Percentiles rank a stretch among this genome's conserved stretches.
Conservation (phyloP, 768 basidiomycete species). For the Kondoa malvinella region DNA sequence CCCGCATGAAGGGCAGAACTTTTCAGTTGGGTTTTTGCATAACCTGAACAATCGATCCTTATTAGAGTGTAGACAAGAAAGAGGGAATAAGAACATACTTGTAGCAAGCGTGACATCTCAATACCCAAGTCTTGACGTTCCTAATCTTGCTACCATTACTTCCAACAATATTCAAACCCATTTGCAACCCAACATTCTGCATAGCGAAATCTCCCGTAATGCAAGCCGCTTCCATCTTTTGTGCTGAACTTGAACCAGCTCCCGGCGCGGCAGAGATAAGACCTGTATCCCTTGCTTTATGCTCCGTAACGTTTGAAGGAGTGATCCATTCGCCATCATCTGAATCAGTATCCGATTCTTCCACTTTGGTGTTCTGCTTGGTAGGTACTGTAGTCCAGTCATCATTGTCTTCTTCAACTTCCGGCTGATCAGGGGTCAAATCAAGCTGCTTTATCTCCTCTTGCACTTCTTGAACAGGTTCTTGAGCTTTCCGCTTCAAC, state of each 20-base stretch:
- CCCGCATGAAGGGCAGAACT: slow-evolving; percentile 95
- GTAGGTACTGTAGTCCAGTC: slow-evolving; percentile 4
- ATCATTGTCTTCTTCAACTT: slow-evolving; percentile 17
- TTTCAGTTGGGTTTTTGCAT: slow-evolving; percentile 83
- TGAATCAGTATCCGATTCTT: slow-evolving; percentile 23
- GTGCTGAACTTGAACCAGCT: slow-evolving; percentile 10
- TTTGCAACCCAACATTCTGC: slow-evolving; percentile 91
- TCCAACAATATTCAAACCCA: slow-evolving; percentile 76
- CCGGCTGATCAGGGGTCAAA: neutral
- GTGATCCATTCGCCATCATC: slow-evolving; percentile 60
- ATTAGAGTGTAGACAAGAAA: neutral
- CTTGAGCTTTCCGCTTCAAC: slow-evolving; percentile 1
- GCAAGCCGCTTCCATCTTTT: slow-evolving; percentile 51
- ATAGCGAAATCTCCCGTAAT: slow-evolving; percentile 99
- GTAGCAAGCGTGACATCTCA: slow-evolving; percentile 96
- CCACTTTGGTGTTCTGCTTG: slow-evolving; percentile 26
- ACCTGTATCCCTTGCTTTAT: slow-evolving; percentile 74
- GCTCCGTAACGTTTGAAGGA: slow-evolving; percentile 59
- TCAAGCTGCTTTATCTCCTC: slow-evolving; percentile 6
- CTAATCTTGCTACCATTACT: slow-evolving; percentile 78
- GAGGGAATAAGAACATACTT: slow-evolving; percentile 49
- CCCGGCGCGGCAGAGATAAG: slow-evolving; percentile 45
- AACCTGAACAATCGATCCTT: slow-evolving; percentile 41
- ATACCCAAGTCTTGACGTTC: slow-evolving; percentile 83
- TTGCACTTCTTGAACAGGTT: slow-evolving; percentile 7